Base-by-base conservation (phyloP, 306 rosid genomes). In the Malus asiatica region DNA sequence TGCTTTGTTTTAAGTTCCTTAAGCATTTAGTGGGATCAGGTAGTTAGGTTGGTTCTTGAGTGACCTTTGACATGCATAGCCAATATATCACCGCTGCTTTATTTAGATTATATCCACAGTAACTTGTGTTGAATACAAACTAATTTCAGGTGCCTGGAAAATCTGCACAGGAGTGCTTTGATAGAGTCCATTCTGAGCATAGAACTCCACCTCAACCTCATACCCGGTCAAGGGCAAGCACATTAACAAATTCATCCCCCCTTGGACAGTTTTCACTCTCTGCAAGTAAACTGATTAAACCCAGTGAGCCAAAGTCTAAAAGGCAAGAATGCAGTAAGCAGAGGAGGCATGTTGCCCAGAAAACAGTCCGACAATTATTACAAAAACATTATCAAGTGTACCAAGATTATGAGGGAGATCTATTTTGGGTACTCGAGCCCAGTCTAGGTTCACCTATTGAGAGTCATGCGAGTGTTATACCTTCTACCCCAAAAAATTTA, bases 91-190 rank as follows among this genome's bases (percentile, higher is more conserved):
- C 16, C 44, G 25, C 18, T 27, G 14, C 33, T 80, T 64, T 73
- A 53, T 76, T 76, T 11, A 61, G 23, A 40, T 40, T 14, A 30
- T 66, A 65, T 72, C 66, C 27, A n/a, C 15, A 11, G 38, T 67
- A 65, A 19, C 70, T 71, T 71, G 59, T 60, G 45, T 42, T 62
- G 27, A 12, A 18, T 59, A 11, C 71, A 83, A 82, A 88, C 55
- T 82, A 70, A 58, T 75, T 68, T 70, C 82, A 92, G 98, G 98
- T 92, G 52, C 93, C 95, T 4, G 97, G 96, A 79, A 95, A 95
- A 82, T 85, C 95, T 76, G 92, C 89, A 76, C 96, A 92, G 81
- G 98, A 94, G 20, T 94, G 98, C 87, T 94, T 94, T 75, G 88
- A 94, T 78, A 92, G 88, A 78, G 80, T 92, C 65, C 87, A 94